Base-by-base conservation (phyloP, 2,329 filamentous ascomycete species). In the Penicillium sp. region DNA sequence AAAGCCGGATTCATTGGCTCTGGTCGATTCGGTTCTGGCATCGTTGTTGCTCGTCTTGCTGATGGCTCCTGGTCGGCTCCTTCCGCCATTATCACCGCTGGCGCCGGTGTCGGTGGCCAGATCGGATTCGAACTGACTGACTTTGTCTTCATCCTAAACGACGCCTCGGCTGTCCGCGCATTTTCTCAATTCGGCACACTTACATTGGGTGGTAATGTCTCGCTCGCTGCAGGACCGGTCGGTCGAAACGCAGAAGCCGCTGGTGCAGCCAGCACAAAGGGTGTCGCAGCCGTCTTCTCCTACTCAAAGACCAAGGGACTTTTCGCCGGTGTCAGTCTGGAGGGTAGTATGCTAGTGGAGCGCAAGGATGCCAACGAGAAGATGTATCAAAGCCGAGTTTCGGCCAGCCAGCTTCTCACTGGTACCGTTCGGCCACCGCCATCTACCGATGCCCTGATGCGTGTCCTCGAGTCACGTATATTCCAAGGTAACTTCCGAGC, bases 71-170 rank as follows among this genome's bases (percentile, higher is more conserved):
- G 78, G 78, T 80, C 78, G 35, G 77, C 78, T 20, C 78, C 78
- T 5, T 80, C 77, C 8, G 78, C 78, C 15, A 77, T 81, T 51
- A 75, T 75, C 46, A 79, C 77, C 33, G 77, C 74, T 11, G 78
- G 78, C 56, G 78, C 76, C 26, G 78, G 78, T 22, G 78, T 80
- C 50, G 78, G 78, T 58, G 78, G 78, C 47, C 78, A 80, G 58
- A 80, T 81, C 58, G 78, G 78, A 4, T 80, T 80, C 61, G 78
- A 81, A 60, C 67, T 81, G 56, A 81, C 78, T 31, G 78, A 81
- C 63, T 99, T 99, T 71, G 94, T 99, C 72, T 97, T 99, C 77
- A 97, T 99, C 63, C 86, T 99, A 62, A 99, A 99, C 77, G 93
- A 99, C 70, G 81, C 86, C 41, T 85, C 81, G 55, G 93, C 94